Evolutionary conservation across 495 filamentous ascomycete genomes (phyloP).

Genomic region (Cladorrhinum samala): DNA sequence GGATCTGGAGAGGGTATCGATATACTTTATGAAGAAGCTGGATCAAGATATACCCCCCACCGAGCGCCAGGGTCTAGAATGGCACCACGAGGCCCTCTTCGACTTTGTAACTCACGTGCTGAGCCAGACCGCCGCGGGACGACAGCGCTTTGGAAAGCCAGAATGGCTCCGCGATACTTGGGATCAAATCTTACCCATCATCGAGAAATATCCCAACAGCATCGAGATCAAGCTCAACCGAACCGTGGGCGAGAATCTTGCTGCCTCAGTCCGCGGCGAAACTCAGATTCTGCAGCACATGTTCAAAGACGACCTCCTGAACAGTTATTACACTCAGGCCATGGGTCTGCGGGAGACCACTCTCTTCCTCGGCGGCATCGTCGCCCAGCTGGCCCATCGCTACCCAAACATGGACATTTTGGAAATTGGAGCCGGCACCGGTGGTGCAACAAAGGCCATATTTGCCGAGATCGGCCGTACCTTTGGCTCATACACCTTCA

Average conservation of each 20-base stretch:
- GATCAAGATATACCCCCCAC: too few relatives aligned
- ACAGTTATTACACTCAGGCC: background rate
- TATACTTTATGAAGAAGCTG: too few relatives aligned
- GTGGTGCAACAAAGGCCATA: conserved; percentile 34
- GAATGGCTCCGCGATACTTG: background rate
- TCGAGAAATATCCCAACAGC: background rate
- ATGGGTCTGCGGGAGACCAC: background rate
- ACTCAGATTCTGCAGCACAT: background rate
- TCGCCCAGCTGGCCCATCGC: background rate
- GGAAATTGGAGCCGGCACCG: conserved; percentile 38
- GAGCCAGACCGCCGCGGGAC: too few relatives aligned
- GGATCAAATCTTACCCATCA: background rate
- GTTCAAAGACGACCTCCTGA: background rate
- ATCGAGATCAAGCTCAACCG: background rate
- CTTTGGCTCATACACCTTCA: conserved; percentile 40
- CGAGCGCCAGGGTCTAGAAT: too few relatives aligned
- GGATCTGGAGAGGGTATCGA: too few relatives aligned
- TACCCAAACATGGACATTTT: conserved; percentile 18
- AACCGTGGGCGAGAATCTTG: background rate
- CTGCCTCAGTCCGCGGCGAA: background rate
- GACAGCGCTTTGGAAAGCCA: background rate
- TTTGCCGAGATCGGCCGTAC: conserved; percentile 9
- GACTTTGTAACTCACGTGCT: too few relatives aligned
- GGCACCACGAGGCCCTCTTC: too few relatives aligned
- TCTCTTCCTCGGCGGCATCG: background rate